Evolutionary conservation across 2,329 filamentous ascomycete species (phyloP), one percentile per base, ranked within the genome.

Genomic region (Pleurostoma richardsiae): DNA sequence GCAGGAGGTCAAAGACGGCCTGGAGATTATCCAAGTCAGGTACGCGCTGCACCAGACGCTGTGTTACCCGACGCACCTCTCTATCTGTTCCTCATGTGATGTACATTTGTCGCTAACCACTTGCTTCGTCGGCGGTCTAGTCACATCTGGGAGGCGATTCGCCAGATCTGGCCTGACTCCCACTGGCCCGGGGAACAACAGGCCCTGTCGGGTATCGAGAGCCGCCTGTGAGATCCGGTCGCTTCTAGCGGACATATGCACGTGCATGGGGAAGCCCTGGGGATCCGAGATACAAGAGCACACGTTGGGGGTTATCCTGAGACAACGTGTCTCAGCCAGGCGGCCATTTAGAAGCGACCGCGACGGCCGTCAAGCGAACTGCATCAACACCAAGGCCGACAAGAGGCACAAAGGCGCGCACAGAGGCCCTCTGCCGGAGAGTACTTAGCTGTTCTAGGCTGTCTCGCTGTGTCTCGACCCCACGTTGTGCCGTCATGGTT

Each of bases 91-190:
- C 44, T 42, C 55, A 39, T 40, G 47, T 51, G 50, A 51, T 43
- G 30, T 47, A 56, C 45, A 52, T 51, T 52, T 51, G 48, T 49
- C 43, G 33, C 33, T 36, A 36, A 36, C 33, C 8, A n/a, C 33
- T 49, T 46, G 41, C 42, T 11, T 52, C 33, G 7, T 27, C 40
- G 19, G 19, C 19, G 19, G 19, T 49, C 55, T 55, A 90, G 88
- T 52, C 87, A 95, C 65, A 92, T 97, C 51, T 96, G 90, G 89
- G 92, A 97, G 69, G 92, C 90, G 29, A 83, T 99, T 63, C 83
- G 86, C 49, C 76, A 86, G 53, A 86, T 99, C 54, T 99, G 94
- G 94, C 94, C 94, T 2, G 89, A 95, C 57, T 84, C 80, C 39
- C 80, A 86, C 56, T 95, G 90, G 87, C 87, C 89, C 26, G 83